A percentile compares a stretch with the other conserved stretches of the same genome.
phyloP scores from a whole-genome alignment of 78 protist genomes.

The Dictyostelium discoideum region DNA sequence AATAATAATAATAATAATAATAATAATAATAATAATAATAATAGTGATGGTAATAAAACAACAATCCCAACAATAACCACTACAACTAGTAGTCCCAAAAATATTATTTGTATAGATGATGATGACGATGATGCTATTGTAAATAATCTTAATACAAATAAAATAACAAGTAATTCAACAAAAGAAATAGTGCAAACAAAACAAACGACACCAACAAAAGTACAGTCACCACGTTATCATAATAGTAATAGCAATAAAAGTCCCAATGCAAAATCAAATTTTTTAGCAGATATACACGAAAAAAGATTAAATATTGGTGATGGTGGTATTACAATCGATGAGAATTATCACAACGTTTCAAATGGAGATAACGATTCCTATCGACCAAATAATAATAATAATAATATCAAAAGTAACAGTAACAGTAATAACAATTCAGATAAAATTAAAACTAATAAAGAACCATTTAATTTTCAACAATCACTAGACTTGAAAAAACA shows the following conservation, averaged over 20 bases:
- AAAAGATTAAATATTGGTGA: conserved; percentile 16
- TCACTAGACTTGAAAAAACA: conserved; percentile 16
- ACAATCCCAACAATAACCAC: neutral
- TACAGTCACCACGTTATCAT: neutral
- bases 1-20: no score
- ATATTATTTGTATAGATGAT: neutral
- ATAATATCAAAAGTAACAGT: neutral
- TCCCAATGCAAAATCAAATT: neutral
- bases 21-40: no score
- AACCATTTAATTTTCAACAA: neutral
- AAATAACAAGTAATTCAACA: neutral
- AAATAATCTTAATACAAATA: neutral
- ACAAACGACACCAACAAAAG: neutral
- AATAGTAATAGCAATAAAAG: neutral
- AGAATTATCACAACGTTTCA: neutral
- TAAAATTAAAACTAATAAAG: neutral
- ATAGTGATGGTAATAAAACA: no score
- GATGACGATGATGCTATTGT: neutral
- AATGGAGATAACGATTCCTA: neutral
- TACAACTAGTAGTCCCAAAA: neutral
- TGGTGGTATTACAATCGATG: neutral
- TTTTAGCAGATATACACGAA: conserved; percentile 58
- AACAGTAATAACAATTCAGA: neutral
- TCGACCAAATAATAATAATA: neutral
- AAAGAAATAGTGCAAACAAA: neutral